phyloP scores from a whole-genome alignment of 2,329 filamentous ascomycete species.

The Cadophora sp. region DNA sequence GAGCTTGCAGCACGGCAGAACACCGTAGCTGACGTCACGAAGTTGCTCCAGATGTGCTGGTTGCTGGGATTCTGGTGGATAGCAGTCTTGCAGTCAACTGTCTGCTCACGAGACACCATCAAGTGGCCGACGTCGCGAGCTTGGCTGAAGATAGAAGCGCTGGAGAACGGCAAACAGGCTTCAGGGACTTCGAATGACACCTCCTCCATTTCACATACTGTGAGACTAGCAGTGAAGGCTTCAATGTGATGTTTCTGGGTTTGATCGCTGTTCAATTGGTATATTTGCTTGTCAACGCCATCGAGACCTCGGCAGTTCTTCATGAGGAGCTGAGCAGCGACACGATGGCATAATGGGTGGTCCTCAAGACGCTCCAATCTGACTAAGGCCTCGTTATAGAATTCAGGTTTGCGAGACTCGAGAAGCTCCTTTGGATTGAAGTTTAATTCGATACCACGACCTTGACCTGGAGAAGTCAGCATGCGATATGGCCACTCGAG shows the following conservation, averaged over 20 bases:
- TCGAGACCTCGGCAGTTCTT: slow-evolving; percentile 44
- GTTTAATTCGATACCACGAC: slow-evolving; percentile 1
- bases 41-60: slow-evolving; percentile 71
- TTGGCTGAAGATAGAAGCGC: slow-evolving; percentile 44
- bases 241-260: slow-evolving; percentile 55
- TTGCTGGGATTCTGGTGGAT: slow-evolving; percentile 61
- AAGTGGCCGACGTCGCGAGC: slow-evolving; percentile 47
- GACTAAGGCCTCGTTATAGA: slow-evolving; percentile 44
- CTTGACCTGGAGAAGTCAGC: slow-evolving; percentile 10
- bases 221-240: slow-evolving; percentile 66
- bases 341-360: slow-evolving; percentile 43
- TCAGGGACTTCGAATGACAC: slow-evolving; percentile 57
- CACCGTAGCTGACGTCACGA: slow-evolving; percentile 62
- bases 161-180: slow-evolving; percentile 55
- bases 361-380: slow-evolving; percentile 42
- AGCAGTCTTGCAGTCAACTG: slow-evolving; percentile 59
- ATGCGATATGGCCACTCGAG: not conserved
- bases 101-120: slow-evolving; percentile 42
- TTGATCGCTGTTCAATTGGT: slow-evolving; percentile 40
- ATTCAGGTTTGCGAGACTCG: slow-evolving; percentile 36
- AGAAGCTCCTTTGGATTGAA: slow-evolving; percentile 35
- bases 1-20: slow-evolving; percentile 67
- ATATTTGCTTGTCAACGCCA: slow-evolving; percentile 38
- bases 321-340: slow-evolving; percentile 44
- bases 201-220: slow-evolving; percentile 66